Conservation (phyloP, 257 asterid species). For the Penstemon eatonii region DNA sequence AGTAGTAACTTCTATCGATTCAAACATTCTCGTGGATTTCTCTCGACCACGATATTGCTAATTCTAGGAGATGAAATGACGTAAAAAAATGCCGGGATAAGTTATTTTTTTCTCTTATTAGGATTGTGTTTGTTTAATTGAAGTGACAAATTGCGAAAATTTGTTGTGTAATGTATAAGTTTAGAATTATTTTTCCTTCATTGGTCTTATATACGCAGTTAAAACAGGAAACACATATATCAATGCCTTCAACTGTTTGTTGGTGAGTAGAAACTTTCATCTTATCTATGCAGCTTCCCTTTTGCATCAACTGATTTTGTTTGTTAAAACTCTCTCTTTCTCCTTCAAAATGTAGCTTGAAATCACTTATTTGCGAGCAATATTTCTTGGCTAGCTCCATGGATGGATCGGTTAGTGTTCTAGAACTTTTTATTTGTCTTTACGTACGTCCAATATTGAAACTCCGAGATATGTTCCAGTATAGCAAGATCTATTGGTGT, state of each 20-base stretch:
- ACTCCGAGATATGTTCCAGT: slow-evolving; percentile 13
- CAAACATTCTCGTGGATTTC: not conserved
- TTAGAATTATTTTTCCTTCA: not conserved
- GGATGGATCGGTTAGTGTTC: slow-evolving; percentile 92
- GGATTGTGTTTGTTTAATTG: not conserved
- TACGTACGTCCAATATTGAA: slow-evolving; percentile 13
- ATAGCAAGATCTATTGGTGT: not conserved
- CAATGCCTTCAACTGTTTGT: slow-evolving; percentile 82
- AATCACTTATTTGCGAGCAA: slow-evolving; percentile 66
- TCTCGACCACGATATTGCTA: not conserved
- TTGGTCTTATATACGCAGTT: slow-evolving; percentile 49
- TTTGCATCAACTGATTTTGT: slow-evolving; percentile 21
- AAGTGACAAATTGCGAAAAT: not conserved
- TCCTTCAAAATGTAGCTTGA: slow-evolving; percentile 55
- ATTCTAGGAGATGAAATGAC: not conserved
- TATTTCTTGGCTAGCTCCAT: slow-evolving; percentile 92
- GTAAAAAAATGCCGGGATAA: not conserved
- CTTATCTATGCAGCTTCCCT: slow-evolving; percentile 9
- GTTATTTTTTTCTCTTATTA: not conserved
- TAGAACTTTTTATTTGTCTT: slow-evolving; percentile 15
- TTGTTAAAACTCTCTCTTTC: slow-evolving; percentile 18
- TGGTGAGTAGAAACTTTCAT: slow-evolving; percentile 53
- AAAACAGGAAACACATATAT: slow-evolving; percentile 34
- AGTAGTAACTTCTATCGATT: not conserved
- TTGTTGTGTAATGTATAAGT: not conserved